Evolutionary conservation across 1,284 basidiomycete species (phyloP).

Genomic region (Microbotryum lychnidis-dioicae): DNA sequence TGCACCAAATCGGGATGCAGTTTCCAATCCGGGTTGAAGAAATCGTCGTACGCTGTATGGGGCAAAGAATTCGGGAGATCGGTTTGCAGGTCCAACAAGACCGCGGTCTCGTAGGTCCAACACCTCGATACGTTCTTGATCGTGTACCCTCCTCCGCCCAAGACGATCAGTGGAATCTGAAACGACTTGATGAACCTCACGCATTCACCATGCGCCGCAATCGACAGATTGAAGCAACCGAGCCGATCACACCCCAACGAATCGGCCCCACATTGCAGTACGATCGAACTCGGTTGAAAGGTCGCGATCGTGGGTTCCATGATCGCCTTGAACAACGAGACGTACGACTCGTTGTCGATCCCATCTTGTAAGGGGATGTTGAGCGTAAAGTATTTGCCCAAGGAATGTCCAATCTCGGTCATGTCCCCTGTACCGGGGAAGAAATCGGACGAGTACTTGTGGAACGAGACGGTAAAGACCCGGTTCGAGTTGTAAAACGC

Average conservation of each 20-base stretch:
- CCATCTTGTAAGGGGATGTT: constrained; percentile 96
- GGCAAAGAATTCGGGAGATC: constrained; percentile 79
- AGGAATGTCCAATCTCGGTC: constrained; percentile 71
- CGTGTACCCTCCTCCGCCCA: constrained; percentile 94
- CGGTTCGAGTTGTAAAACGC: constrained; percentile 97
- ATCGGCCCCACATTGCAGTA: constrained; percentile 95
- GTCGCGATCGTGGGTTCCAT: constrained; percentile 87
- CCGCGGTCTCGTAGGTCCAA: constrained; percentile 96
- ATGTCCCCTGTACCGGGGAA: constrained; percentile 93
- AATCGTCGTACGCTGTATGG: constrained; percentile 79
- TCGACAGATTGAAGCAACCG: constrained; percentile 97
- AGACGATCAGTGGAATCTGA: constrained; percentile 75
- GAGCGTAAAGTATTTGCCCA: constrained; percentile 90
- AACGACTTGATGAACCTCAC: constrained; percentile 92
- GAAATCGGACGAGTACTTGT: constrained; percentile 98
- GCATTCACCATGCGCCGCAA: constrained; percentile 96
- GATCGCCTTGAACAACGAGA: constrained; percentile 89
- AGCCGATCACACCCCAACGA: constrained; percentile 89
- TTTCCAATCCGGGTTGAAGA: constrained; percentile 86
- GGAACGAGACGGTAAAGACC: constrained; percentile 97
- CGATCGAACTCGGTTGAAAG: constrained; percentile 84
- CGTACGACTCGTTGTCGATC: constrained; percentile 93
- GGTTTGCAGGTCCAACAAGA: constrained; percentile 65
- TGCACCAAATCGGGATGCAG: constrained; percentile 87
- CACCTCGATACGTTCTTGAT: constrained; percentile 91